Conservation (phyloP, 768 basidiomycete species). For the Tephrocybe rancida region DNA sequence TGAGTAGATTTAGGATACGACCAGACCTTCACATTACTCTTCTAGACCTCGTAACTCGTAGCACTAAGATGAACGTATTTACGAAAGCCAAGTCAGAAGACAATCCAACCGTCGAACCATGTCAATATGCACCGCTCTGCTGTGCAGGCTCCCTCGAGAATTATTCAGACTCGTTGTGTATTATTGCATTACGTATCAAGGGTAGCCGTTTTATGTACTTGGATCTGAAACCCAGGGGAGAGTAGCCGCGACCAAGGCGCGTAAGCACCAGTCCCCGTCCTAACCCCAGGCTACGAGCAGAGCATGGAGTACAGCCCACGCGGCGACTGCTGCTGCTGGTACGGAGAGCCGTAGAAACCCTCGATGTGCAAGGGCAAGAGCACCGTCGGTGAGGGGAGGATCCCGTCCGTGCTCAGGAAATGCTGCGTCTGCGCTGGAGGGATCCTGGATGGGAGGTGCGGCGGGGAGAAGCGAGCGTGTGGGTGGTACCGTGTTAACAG, state of each 20-base stretch:
- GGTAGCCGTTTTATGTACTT: background rate
- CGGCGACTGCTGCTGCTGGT: conserved; percentile 24
- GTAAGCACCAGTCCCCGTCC: background rate
- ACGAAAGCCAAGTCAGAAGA: no score
- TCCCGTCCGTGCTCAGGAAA: conserved; percentile 15
- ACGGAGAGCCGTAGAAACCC: conserved; percentile 14
- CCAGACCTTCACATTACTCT: no score
- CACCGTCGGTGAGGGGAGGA: conserved; percentile 19
- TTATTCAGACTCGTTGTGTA: background rate
- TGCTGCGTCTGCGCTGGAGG: conserved; percentile 19
- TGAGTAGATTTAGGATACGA: no score
- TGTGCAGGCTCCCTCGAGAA: no score
- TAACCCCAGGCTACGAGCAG: conserved; percentile 20
- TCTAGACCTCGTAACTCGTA: no score
- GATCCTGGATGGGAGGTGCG: conserved; percentile 19
- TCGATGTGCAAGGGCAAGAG: conserved; percentile 21
- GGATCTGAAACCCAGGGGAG: background rate
- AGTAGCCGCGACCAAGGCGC: background rate
- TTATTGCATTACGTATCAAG: background rate
- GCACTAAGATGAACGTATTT: no score
- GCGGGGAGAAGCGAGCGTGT: conserved; percentile 13
- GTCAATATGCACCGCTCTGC: no score
- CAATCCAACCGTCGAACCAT: no score
- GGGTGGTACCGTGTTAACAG: conserved; percentile 24
- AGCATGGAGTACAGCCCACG: conserved; percentile 27